Evolutionary conservation across 331 rosid species (phyloP).

Genomic region (Saraca asoca): DNA sequence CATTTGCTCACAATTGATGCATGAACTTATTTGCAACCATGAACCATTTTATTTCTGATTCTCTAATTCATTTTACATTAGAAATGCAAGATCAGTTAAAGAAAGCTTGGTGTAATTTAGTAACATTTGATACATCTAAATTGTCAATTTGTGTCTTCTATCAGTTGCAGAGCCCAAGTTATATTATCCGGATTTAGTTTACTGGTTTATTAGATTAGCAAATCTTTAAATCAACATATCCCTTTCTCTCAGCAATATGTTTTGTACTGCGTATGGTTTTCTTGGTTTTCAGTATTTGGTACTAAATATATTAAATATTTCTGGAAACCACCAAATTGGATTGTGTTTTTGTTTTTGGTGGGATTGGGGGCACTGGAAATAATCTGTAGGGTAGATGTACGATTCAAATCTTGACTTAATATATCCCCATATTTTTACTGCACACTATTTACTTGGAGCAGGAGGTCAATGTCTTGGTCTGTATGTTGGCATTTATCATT

Average conservation of each 20-base stretch:
- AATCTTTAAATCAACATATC: not conserved
- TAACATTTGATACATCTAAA: not conserved
- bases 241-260: no score
- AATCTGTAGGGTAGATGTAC: not conserved
- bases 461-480: not conserved
- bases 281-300: no score
- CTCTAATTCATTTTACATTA: no score
- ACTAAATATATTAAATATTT: no score
- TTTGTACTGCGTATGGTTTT: no score
- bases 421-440: not conserved
- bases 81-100: no score
- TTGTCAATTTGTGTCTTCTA: no score
- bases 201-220: not conserved
- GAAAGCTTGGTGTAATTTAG: not conserved
- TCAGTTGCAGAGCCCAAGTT: not conserved
- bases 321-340: no score
- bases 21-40: no score
- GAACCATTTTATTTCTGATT: no score
- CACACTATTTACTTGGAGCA: not conserved
- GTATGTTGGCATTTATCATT: slow-evolving; percentile 21
- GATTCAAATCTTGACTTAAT: not conserved
- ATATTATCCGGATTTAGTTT: not conserved
- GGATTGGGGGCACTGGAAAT: not conserved
- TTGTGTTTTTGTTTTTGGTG: no score
- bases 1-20: not conserved